Percentiles rank a stretch among this genome's conserved stretches.
Conservation (phyloP, 2,329 filamentous ascomycete species). For the Microthyrium microscopicum region DNA sequence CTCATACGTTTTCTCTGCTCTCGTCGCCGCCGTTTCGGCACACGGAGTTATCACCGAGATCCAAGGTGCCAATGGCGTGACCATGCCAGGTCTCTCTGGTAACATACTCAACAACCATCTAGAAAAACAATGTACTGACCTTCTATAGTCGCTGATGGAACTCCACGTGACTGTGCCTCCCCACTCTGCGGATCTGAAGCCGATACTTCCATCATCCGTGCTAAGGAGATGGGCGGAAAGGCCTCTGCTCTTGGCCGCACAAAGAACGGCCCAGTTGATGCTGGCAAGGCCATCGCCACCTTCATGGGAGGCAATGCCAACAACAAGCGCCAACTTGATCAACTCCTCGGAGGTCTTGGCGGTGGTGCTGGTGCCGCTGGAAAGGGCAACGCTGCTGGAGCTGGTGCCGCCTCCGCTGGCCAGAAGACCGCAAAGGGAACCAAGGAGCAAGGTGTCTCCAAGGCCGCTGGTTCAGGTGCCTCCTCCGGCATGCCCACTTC, state of each 20-base stretch:
- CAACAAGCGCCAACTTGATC: slow-evolving; percentile 17
- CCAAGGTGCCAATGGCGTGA: slow-evolving; percentile 43
- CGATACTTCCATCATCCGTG: slow-evolving; percentile 54
- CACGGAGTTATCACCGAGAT: slow-evolving; percentile 43
- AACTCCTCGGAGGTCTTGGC: slow-evolving; percentile 17
- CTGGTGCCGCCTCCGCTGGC: slow-evolving; percentile 23
- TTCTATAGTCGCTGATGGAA: slow-evolving; percentile 40
- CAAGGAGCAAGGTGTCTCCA: slow-evolving; percentile 36
- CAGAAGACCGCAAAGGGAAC: slow-evolving; percentile 31
- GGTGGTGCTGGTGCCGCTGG: slow-evolving; percentile 14
- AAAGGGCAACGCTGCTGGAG: slow-evolving; percentile 12
- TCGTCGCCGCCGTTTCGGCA: slow-evolving; percentile 32
- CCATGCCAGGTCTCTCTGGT: slow-evolving; percentile 44
- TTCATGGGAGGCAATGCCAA: slow-evolving; percentile 38
- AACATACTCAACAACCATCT: slow-evolving; percentile 8
- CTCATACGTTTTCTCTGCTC: slow-evolving; percentile 29
- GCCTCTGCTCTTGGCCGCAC: slow-evolving; percentile 49
- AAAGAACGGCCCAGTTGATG: slow-evolving; percentile 40
- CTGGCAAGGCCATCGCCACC: slow-evolving; percentile 37
- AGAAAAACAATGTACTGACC: slow-evolving; percentile 9
- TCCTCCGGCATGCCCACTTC: slow-evolving; percentile 41
- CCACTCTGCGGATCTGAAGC: slow-evolving; percentile 48
- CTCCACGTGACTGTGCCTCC: slow-evolving; percentile 47
- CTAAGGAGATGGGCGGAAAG: slow-evolving; percentile 38
- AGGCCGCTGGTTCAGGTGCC: slow-evolving; percentile 37